Conservation (phyloP, 352 stramenopile species). For the Phytopythium boreale region DNA sequence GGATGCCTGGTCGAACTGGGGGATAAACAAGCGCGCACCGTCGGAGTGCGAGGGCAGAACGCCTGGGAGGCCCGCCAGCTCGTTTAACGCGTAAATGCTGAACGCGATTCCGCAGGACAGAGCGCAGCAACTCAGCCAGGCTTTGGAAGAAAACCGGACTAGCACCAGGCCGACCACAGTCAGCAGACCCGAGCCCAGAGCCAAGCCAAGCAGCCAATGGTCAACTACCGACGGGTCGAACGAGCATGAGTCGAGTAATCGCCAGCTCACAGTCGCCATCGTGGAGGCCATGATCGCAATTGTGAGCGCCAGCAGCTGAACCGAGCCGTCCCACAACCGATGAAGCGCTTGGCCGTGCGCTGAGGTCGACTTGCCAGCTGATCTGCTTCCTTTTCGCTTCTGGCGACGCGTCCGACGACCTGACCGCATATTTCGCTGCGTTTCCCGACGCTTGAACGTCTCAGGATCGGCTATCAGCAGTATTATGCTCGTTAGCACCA, state of each 20-base stretch:
- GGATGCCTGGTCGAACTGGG: not conserved
- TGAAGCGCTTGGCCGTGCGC: not conserved
- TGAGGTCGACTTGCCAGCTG: not conserved
- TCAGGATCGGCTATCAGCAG: constrained; percentile 6
- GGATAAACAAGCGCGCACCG: not conserved
- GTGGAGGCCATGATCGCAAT: not conserved
- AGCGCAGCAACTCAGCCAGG: not conserved
- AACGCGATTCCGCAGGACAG: not conserved
- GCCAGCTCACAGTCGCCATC: not conserved
- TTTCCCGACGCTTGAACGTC: not conserved
- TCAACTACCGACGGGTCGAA: not conserved
- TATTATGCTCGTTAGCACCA: constrained; percentile 6
- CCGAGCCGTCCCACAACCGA: not conserved
- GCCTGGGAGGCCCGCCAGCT: not conserved
- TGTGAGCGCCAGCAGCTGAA: not conserved
- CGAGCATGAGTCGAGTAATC: not conserved
- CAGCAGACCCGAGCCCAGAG: not conserved
- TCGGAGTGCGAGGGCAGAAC: not conserved
- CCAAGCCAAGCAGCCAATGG: not conserved
- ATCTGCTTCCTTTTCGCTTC: not conserved
- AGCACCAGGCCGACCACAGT: not conserved
- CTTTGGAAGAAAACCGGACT: not conserved
- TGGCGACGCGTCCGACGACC: not conserved
- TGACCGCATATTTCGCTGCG: not conserved
- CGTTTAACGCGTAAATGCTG: not conserved